Base-by-base conservation (phyloP, 495 filamentous ascomycete species). In the Neurospora sublineolata region DNA sequence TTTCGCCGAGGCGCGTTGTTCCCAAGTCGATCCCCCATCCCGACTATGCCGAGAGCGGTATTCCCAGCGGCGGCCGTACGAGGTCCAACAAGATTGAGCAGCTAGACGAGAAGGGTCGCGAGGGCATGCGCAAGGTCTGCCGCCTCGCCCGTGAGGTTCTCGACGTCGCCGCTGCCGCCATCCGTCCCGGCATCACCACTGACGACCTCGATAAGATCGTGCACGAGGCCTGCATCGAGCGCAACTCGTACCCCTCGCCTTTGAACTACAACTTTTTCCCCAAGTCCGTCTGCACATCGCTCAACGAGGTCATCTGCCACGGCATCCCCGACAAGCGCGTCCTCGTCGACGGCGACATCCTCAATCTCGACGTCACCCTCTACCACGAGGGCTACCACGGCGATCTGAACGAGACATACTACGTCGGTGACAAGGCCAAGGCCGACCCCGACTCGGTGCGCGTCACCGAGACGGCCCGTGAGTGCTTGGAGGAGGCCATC, bases 301-400 rank as follows among this genome's bases (percentile, higher is more conserved):
- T 91, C 72, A 99, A 99, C 84, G 95, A 99, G 82, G 90, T 97
- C 71, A 98, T 99, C 77, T 96, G 93, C 82, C 93, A 97, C 84
- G 93, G 93, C 69, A 96, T 97, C 70, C 93, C 93, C 20, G 93
- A 97, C 72, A 86, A 92, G 74, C 86, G 93, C 30, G 84, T 90
- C 10, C 83, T 97, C 9, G 80, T 91, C 67, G 92, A 97, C 72
- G 93, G 93, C 68, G 93, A 97, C 73, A 96, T 97, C 67, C 78
- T 97, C 79, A 97, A 97, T 80, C 90, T 97, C 69, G 93, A 97
- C 75, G 92, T 97, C 6, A 92, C 92, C 7, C 79, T 97, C 69
- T 96, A 94, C 80, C 93, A 97, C 75, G 89, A 88, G 16, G 93
- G 93, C 37, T 96, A 90, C 82, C 93, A 97, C 77, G 92, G 92